Evolutionary conservation across 2,329 filamentous ascomycete genomes (phyloP).

Genomic region (Aspergillus sojae): DNA sequence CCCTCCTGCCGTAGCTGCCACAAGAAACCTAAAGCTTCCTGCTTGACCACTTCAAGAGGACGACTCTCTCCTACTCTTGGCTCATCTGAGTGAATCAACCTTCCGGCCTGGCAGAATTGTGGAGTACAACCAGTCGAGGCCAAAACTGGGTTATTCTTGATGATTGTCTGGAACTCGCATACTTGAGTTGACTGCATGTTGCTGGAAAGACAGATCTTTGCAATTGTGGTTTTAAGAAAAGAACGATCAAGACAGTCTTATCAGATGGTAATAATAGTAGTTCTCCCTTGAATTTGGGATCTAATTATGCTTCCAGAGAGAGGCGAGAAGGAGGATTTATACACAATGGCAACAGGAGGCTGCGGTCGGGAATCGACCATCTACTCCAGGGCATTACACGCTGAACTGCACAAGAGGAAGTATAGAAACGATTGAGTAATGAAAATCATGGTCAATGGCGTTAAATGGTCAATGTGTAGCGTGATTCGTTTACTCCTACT

Average conservation of each 20-base stretch:
- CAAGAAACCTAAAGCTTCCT: constrained; percentile 1
- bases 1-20: constrained; percentile 6
- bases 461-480: background rate
- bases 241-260: background rate
- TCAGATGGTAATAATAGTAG: background rate
- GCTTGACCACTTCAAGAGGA: background rate
- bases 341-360: background rate
- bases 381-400: too few species aligned
- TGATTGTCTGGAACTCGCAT: constrained; percentile 5
- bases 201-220: background rate
- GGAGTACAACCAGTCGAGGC: constrained; percentile 2
- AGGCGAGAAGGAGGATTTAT: background rate
- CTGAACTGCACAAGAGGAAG: background rate
- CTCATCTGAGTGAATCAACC: constrained; percentile 4
- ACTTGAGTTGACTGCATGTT: background rate
- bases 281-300: background rate
- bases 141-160: background rate
- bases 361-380: background rate
- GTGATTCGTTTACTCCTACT: background rate
- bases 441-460: background rate
- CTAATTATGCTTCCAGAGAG: background rate
- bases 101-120: constrained; percentile 1
- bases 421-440: background rate
- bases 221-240: background rate
- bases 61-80: constrained; percentile 4